Conservation (phyloP, 2,329 filamentous ascomycete species). For the Fusarium anguioides region DNA sequence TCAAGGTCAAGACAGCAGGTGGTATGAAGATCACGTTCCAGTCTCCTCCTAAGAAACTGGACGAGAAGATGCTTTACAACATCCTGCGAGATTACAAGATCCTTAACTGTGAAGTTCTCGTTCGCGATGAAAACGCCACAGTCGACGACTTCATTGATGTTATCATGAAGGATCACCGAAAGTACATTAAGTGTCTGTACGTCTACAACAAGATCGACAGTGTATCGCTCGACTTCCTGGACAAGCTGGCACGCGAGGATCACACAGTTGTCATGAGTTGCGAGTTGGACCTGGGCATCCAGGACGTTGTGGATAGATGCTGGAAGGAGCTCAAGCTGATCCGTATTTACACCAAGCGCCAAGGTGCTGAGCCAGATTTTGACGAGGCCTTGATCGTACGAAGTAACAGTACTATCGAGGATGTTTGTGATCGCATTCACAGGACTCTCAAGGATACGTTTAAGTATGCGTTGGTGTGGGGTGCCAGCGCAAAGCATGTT, state of each 20-base stretch:
- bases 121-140: conserved; percentile 93
- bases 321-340: conserved; percentile 94
- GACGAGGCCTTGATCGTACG: conserved; percentile 92
- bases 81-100: conserved; percentile 99
- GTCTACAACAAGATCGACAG: conserved; percentile 99
- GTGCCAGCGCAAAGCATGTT: conserved; percentile 92
- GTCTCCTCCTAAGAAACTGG: conserved; percentile 85
- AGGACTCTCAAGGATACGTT: conserved; percentile 96
- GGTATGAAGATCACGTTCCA: conserved; percentile 99
- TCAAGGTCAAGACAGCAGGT: conserved; percentile 94
- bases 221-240: conserved; percentile 91
- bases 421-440: conserved; percentile 97
- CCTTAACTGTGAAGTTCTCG: conserved; percentile 94
- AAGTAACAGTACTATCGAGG: conserved; percentile 88
- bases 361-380: conserved; percentile 91
- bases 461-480: conserved; percentile 99
- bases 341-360: conserved; percentile 95
- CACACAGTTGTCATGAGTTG: conserved; percentile 98
- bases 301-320: conserved; percentile 92
- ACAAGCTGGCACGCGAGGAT: conserved; percentile 90
- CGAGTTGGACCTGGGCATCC: conserved; percentile 91
- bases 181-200: conserved; percentile 95
- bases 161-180: conserved; percentile 98
- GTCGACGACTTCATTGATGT: conserved; percentile 99
- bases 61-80: conserved; percentile 98